Percentiles rank a stretch among this genome's conserved stretches.
These are phyloP conservation scores for rapeseed (Brassica napus) DNA, from an alignment of 345 rosid genomes.

Conservation along the genomic window DNA sequence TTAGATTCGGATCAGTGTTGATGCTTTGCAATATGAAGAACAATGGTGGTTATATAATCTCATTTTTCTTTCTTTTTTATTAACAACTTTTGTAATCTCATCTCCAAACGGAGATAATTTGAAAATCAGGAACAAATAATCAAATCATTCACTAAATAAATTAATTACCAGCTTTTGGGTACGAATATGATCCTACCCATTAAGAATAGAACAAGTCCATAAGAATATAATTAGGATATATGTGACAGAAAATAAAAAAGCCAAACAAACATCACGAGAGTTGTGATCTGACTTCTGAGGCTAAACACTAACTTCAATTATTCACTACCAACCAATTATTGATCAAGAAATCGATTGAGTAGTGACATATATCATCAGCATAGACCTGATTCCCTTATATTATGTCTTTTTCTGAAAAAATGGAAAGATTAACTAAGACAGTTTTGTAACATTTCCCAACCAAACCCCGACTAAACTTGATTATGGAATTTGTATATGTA, in stretches of 20 bases:
- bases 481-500: constrained; percentile 17
- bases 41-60: neutral
- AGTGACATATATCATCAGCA: constrained; percentile 15
- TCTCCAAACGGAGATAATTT: neutral
- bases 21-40: neutral
- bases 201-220: neutral
- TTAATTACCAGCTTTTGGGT: neutral
- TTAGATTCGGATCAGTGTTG: neutral
- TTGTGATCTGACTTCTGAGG: constrained; percentile 7
- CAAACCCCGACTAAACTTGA: constrained; percentile 29
- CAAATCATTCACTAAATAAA: neutral
- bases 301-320: constrained; percentile 27
- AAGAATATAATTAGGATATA: neutral
- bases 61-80: too few species aligned
- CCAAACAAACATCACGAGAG: constrained; percentile 39
- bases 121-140: neutral
- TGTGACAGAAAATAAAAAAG: constrained; percentile 25
- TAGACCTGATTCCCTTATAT: neutral
- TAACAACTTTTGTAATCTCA: neutral
- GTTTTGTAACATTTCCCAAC: constrained; percentile 22
- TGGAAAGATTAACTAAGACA: too few species aligned
- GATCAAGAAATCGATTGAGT: constrained; percentile 5
- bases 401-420: neutral
- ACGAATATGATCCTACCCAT: neutral
- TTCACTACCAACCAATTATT: constrained; percentile 34